These are phyloP conservation scores for Austroboletus eburneus DNA, from an alignment of 768 basidiomycete genomes.

Conservation along the genomic window DNA sequence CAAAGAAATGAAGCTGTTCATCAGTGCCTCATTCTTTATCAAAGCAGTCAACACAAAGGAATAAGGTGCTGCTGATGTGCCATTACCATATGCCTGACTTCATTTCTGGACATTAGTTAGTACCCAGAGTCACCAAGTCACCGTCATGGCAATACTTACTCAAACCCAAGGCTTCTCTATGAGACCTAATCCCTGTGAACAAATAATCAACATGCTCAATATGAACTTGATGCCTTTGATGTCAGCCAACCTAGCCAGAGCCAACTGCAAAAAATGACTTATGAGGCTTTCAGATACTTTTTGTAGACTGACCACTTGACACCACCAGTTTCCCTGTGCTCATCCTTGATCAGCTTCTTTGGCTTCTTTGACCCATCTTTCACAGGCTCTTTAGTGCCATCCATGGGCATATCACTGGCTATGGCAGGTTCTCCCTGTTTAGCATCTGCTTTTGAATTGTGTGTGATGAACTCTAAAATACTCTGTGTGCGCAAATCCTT, in stretches of 20 bases:
- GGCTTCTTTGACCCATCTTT: conserved; percentile 48
- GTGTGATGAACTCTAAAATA: conserved; percentile 55
- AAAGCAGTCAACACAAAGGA: conserved; percentile 20
- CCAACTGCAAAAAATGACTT: conserved; percentile 2
- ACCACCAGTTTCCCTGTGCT: conserved; percentile 73
- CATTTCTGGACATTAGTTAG: conserved; percentile 21
- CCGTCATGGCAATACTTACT: conserved; percentile 9
- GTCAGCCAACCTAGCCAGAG: neutral
- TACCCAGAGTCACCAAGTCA: neutral
- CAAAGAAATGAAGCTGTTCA: conserved; percentile 20
- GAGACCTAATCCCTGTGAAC: conserved; percentile 25
- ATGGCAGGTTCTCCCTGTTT: conserved; percentile 41
- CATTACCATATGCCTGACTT: conserved; percentile 22
- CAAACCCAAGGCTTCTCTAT: conserved; percentile 30
- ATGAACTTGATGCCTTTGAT: conserved; percentile 7
- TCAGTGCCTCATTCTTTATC: conserved; percentile 29
- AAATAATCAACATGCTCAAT: conserved; percentile 19
- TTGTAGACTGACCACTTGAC: conserved; percentile 77
- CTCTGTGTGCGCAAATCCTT: conserved; percentile 60
- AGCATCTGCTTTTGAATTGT: conserved; percentile 46
- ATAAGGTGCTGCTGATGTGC: conserved; percentile 7
- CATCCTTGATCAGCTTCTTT: conserved; percentile 73
- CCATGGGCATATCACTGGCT: conserved; percentile 10
- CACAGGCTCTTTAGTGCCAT: neutral
- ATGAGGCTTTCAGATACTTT: conserved; percentile 70